These are phyloP conservation scores for Eimeria acervulina DNA, from an alignment of 169 alveolate species.

Conservation along the genomic window DNA sequence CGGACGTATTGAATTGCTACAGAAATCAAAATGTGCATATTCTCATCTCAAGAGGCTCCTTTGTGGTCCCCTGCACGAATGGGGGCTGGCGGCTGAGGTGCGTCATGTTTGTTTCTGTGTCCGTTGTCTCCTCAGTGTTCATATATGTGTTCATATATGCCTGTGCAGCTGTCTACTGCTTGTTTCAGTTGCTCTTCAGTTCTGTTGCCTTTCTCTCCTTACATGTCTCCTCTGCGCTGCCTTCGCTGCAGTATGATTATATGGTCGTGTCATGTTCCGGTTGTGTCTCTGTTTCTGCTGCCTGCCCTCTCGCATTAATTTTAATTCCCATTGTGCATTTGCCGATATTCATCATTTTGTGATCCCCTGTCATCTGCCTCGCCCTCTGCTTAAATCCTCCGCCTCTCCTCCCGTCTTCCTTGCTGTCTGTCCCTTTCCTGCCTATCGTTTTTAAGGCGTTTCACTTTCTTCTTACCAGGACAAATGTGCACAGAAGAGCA, in stretches of 20 bases:
- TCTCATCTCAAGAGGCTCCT: conserved; percentile 25
- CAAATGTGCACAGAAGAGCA: neutral
- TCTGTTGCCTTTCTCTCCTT: neutral
- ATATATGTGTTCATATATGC: neutral
- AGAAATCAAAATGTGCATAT: conserved; percentile 64
- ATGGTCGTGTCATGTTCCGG: no score
- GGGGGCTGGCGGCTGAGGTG: conserved; percentile 72
- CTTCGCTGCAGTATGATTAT: neutral
- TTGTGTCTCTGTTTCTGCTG: neutral
- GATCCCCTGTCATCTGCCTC: neutral
- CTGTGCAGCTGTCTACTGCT: neutral
- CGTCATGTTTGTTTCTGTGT: neutral
- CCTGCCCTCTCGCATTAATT: neutral
- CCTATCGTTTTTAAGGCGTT: neutral
- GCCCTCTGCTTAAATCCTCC: neutral
- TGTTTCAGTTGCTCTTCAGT: neutral
- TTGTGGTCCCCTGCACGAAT: conserved; percentile 50
- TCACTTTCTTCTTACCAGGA: neutral
- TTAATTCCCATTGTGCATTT: neutral
- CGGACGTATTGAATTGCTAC: conserved; percentile 38
- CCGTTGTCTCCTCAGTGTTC: neutral
- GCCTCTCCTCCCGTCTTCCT: neutral
- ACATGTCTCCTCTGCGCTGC: neutral
- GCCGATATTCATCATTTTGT: neutral
- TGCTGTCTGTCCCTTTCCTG: neutral